Base-by-base conservation (phyloP, 768 basidiomycete species). In the Pleurotus citrinopileatus region DNA sequence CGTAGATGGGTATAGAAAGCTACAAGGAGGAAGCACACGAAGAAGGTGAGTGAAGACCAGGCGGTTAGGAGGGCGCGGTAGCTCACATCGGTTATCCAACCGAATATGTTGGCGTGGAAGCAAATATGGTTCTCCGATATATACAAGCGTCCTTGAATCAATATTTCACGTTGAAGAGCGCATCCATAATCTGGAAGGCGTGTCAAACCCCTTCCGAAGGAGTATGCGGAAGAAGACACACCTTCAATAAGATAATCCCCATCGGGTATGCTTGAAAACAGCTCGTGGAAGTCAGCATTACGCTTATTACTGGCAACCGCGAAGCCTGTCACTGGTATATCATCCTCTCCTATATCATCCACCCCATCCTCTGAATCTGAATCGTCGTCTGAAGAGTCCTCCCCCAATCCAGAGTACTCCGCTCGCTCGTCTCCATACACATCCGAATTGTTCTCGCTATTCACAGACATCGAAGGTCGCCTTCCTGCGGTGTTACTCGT, bases 41-140 rank as follows among this genome's bases (percentile, higher is more conserved):
- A 61, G 57, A 8, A 42, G 9, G 52, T 53, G 20, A 44, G 10
- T 26, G 43, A 19, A 23, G n/a, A 37, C 7, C 22, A 12, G 13
- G 42, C 15, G 53, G 54, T 32, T 2, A 19, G 22, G 23, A 54
- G 8, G 23, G 26, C 42, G 43, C 46, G 26, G 10, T 29, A 0
- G 76, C 94, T 69, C 68, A 96, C 95, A 65, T 96, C 87, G 25
- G 96, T 98, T 45, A 97, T 89, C 97, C 96, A 98, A 38, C 97
- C 96, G 69, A 98, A 96, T 40, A 98, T 98, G 65, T 98, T 98
- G 38, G 97, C 96, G 62, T 99, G 92, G 76, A 98, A 99, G 73
- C 94, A 98, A n/a, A 98, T 82, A 65, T 98, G 95, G 70, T 98
- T 98, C 71, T 99, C 96, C 5, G 97, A 98, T 20, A 98, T 91